phyloP scores from a whole-genome alignment of 805 yeast genomes.

The Alloascoidea africana region DNA sequence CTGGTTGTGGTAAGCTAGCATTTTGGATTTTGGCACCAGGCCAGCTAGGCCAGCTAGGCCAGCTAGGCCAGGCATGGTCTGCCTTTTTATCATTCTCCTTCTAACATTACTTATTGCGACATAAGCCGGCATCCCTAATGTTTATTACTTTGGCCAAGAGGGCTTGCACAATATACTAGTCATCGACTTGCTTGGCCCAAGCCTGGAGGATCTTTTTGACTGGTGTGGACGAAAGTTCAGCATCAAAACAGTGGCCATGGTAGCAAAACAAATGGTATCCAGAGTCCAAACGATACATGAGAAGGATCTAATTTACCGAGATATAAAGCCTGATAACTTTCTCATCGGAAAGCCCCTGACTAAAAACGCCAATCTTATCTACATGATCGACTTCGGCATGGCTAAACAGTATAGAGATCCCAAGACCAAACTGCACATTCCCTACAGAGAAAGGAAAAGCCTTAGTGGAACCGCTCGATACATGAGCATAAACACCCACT shows the following conservation, averaged over 20 bases:
- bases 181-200: conserved; percentile 90
- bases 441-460: conserved; percentile 91
- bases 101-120: neutral
- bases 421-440: conserved; percentile 87
- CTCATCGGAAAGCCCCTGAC: conserved; percentile 82
- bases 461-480: conserved; percentile 97
- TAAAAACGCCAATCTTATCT: conserved; percentile 71
- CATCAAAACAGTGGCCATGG: conserved; percentile 82
- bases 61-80: neutral
- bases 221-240: conserved; percentile 93
- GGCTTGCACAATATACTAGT: conserved; percentile 92
- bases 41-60: neutral
- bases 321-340: conserved; percentile 95
- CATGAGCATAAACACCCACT: conserved; percentile 94
- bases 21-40: neutral
- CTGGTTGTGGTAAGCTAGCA: conserved; percentile 30
- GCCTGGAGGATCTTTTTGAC: conserved; percentile 89
- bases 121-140: conserved; percentile 71
- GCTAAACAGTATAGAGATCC: conserved; percentile 97
- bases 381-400: conserved; percentile 96
- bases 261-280: conserved; percentile 87
- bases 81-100: conserved; percentile 1
- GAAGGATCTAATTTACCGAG: conserved; percentile 85
- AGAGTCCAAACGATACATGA: conserved; percentile 80
- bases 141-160: conserved; percentile 97